Percentiles rank a stretch among this genome's conserved stretches.
Conservation (phyloP, 1,139 yeast genomes). For the Geotrichum australiense region DNA sequence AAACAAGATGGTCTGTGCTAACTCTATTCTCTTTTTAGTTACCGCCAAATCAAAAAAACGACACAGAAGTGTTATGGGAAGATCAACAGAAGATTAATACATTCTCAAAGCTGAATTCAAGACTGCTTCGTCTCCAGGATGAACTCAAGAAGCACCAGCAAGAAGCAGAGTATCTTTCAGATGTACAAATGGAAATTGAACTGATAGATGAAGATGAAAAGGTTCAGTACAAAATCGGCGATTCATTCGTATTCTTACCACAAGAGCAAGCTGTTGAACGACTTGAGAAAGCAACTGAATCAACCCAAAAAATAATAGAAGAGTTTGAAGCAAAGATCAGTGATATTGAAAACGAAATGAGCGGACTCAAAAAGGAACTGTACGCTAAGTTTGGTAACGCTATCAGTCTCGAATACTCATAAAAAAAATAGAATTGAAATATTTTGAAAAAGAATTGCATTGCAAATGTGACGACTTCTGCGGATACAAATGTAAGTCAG, state of each 20-base stretch:
- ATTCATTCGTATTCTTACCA: slow-evolving; percentile 60
- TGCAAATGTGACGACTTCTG: too few relatives aligned
- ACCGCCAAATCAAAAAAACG: slow-evolving; percentile 38
- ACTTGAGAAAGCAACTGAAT: slow-evolving; percentile 54
- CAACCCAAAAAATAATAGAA: slow-evolving; percentile 45
- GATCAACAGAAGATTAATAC: slow-evolving; percentile 87
- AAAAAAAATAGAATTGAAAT: neutral
- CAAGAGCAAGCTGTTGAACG: slow-evolving; percentile 59
- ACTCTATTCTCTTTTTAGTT: slow-evolving; percentile 14
- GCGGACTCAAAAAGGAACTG: slow-evolving; percentile 57
- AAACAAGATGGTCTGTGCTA: neutral
- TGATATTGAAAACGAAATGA: slow-evolving; percentile 48
- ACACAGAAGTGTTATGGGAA: slow-evolving; percentile 73
- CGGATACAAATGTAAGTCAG: too few relatives aligned
- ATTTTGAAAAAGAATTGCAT: neutral
- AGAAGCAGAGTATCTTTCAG: slow-evolving; percentile 86
- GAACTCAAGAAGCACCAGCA: slow-evolving; percentile 46
- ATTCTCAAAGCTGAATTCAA: slow-evolving; percentile 73
- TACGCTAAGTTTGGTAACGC: slow-evolving; percentile 88
- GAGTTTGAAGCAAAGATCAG: slow-evolving; percentile 44
- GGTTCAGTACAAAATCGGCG: slow-evolving; percentile 53
- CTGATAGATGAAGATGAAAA: slow-evolving; percentile 71
- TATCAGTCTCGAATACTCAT: slow-evolving; percentile 60
- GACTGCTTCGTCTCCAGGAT: slow-evolving; percentile 53
- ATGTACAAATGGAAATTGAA: slow-evolving; percentile 77